Base-by-base conservation (phyloP, 495 filamentous ascomycete species). In the Penicillium diatomitis region DNA sequence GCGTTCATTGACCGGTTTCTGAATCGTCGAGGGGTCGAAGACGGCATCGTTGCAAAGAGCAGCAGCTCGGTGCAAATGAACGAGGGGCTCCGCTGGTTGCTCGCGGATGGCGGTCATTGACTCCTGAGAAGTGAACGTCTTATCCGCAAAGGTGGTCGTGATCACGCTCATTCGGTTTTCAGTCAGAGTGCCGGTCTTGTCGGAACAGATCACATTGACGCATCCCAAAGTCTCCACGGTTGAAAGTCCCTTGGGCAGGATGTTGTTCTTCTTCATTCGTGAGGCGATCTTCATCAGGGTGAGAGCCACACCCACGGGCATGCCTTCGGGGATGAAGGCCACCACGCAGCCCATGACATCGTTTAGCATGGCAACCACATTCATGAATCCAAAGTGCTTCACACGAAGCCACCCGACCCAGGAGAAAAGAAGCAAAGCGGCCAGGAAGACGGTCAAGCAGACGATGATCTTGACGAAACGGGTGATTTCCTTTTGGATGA, bases 161-260 rank as follows among this genome's bases (percentile, higher is more conserved):
- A 65, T 72, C 36, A 73, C 67, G 43, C 63, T 62, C 75, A 78
- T 72, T 54, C 72, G 61, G 57, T 79, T 73, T 52, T 75, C 61
- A 2, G 84, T 86, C 39, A 87, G 61, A 0, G 84, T 87, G 12
- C 84, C 84, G 0, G 83, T 87, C 62, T 86, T 88, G 60, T 87
- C 83, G 1, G 77, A 85, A 62, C 83, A 86, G 41, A 86, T 80
- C 6, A 86, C 77, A 10, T 77, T 81, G 8, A 88, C 84, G 31
- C 82, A 75, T 3, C 85, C 85, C 4, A 87, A 68, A 0, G 84
- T 87, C 63, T 88, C 86, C 0, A 88, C 84, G 0, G 82, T 85
- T 51, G 82, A 77, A 39, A 87, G 65, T 0, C 79, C 82, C 58
- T 86, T 86, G 65, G 80, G 83, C 8, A 87, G 59, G 31, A 86